Conservation (phyloP, 1,284 basidiomycete species). For the Tilletia caries region DNA sequence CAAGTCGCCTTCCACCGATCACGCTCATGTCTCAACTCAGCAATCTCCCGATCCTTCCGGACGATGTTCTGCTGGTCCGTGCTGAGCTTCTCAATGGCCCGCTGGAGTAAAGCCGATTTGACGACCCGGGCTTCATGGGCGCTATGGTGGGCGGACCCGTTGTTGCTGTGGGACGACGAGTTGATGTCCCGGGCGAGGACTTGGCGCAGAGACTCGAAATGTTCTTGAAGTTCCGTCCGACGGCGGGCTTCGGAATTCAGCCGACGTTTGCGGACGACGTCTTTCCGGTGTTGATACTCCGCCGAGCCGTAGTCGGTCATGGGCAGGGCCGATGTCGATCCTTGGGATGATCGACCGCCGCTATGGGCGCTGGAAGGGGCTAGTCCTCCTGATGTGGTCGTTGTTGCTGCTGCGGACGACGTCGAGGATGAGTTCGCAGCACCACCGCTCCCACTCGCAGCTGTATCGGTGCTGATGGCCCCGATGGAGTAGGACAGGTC, state of each 20-base stretch:
- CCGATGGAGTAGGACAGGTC: not conserved
- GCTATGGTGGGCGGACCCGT: too few species aligned
- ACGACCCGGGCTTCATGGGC: too few species aligned
- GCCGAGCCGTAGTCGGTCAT: conserved; percentile 5
- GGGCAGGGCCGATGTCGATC: not conserved
- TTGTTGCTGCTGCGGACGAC: too few species aligned
- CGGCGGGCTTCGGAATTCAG: not conserved
- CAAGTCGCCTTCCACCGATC: too few species aligned
- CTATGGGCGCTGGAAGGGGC: too few species aligned
- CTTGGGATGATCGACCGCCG: not conserved
- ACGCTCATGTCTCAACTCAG: too few species aligned
- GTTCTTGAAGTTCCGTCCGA: not conserved
- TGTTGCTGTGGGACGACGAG: too few species aligned
- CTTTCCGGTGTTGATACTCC: not conserved
- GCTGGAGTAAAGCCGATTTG: too few species aligned
- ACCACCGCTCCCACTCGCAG: not conserved
- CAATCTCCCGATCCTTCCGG: too few species aligned
- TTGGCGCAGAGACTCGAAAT: not conserved
- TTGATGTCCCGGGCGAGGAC: not conserved
- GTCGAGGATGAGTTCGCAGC: not conserved
- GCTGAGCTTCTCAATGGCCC: too few species aligned
- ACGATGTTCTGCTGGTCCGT: too few species aligned
- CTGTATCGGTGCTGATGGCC: not conserved
- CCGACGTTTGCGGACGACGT: not conserved
- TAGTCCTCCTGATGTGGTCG: too few species aligned